Evolutionary conservation across 148 eudicot species (phyloP).

Genomic region (Silene uniflora): DNA sequence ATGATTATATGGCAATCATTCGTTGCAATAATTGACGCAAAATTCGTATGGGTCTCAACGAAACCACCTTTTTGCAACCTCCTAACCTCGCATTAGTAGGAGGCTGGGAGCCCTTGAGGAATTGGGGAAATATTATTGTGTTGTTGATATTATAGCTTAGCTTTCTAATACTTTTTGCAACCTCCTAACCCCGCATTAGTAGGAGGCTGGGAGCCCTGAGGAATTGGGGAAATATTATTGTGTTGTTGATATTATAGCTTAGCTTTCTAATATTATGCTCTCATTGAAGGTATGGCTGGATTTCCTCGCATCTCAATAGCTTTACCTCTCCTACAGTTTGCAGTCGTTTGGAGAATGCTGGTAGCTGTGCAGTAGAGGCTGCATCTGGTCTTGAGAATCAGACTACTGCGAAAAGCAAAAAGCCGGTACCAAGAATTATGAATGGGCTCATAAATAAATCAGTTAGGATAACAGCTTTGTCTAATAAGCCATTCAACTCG

Average conservation of each 20-base stretch:
- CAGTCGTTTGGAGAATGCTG: slow-evolving; percentile 20
- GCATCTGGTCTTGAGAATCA: slow-evolving; percentile 19
- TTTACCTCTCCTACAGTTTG: slow-evolving; percentile 27
- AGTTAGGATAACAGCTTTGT: slow-evolving; percentile 21
- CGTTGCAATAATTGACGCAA: not conserved
- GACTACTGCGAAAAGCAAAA: slow-evolving; percentile 16
- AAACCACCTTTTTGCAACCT: not conserved
- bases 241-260: not conserved
- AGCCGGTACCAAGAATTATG: slow-evolving; percentile 10
- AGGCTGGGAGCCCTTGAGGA: not conserved
- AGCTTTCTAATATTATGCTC: slow-evolving; percentile 22
- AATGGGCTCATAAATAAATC: slow-evolving; percentile 14
- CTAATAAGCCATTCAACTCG: slow-evolving; percentile 13
- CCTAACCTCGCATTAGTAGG: not conserved
- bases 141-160: slow-evolving; percentile 4
- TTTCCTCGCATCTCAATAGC: slow-evolving; percentile 33
- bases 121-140: not conserved
- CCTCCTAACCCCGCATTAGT: not conserved
- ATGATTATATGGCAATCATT: not conserved
- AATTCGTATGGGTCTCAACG: not conserved
- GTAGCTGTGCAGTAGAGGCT: slow-evolving; percentile 16
- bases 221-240: not conserved
- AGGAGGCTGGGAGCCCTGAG: not conserved
- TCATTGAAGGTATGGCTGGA: slow-evolving; percentile 81
- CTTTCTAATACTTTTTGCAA: slow-evolving; percentile 14